Base-by-base conservation (phyloP, 805 yeast species). In the Candida rishiriensis region DNA sequence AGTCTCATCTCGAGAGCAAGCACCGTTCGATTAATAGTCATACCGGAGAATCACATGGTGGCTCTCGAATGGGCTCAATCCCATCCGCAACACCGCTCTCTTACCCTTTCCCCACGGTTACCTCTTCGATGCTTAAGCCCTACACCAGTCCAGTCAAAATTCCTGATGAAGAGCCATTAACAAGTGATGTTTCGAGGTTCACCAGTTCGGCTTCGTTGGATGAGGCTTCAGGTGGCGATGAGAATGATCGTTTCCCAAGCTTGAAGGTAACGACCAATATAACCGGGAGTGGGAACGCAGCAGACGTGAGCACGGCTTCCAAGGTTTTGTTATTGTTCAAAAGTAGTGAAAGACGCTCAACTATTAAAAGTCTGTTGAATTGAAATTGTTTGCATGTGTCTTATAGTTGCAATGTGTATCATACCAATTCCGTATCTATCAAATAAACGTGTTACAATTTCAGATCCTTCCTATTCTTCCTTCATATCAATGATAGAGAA, bases 251-350 rank as follows among this genome's bases (percentile, higher is more conserved):
- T 13, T 39, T 43, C 10, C 33, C 17, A 10, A 10, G 37, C 26
- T 21, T 21, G 26, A 7, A 21, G 7, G 26, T 21, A 2, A 29
- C 32, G 11, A 11, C 47, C 10, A 5, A 5, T 10, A 34, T 16
- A 4, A 28, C 33, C 10, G 29, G 34, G n/a, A 33, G 29, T 42
- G 33, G 41, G 3, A 45, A 36, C 13, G 29, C 17, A 11, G 13
- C 34, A 2, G 49, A 42, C 1, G 44, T 44, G 7, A 35, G 41
- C 10, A 46, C 51, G 4, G 57, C 57, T 10, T 47, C 57, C 1
- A 51, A 49, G 34, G 44, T 50, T n/a, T 42, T 55, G 29, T 28
- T 56, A 38, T 39, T 53, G 36, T 29, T 56, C 32, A 56, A 55
- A 37, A 39, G 43, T 21, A 47, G 44, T 15, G 54, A 48, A 26